Conservation (phyloP, 768 basidiomycete genomes). For the Tulasnella sp. region DNA sequence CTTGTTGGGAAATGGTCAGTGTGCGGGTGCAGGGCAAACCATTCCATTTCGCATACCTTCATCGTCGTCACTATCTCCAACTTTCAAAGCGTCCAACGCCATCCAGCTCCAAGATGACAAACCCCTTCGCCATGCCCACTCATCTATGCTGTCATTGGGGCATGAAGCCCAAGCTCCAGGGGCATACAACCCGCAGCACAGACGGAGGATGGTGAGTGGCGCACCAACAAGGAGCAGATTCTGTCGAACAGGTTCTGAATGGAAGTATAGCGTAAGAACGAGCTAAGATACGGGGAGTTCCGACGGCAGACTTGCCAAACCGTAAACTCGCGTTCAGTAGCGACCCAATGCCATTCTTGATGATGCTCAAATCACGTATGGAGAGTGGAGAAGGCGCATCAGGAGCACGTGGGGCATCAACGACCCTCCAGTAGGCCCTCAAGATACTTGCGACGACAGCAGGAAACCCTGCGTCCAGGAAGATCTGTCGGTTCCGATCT, state of each 20-base stretch:
- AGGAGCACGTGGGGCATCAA: constrained; percentile 30
- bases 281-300: neutral
- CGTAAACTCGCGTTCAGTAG: constrained; percentile 66
- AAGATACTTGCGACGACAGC: constrained; percentile 39
- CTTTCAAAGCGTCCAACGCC: constrained; percentile 56
- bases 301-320: constrained; percentile 41
- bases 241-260: constrained; percentile 54
- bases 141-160: constrained; percentile 30
- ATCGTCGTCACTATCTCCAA: constrained; percentile 39
- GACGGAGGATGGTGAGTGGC: constrained; percentile 50
- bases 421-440: constrained; percentile 54
- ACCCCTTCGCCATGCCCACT: constrained; percentile 52
- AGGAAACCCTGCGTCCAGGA: constrained; percentile 60
- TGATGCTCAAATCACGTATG: constrained; percentile 51
- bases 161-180: constrained; percentile 48
- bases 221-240: constrained; percentile 58
- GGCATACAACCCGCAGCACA: constrained; percentile 61
- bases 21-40: neutral
- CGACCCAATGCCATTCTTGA: constrained; percentile 67
- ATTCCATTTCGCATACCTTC: constrained; percentile 16
- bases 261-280: neutral
- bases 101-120: constrained; percentile 71
- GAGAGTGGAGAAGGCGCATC: no score
- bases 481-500: constrained; percentile 64
- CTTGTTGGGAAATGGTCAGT: neutral